Evolutionary conservation across 2,329 filamentous ascomycete species (phyloP).

Genomic region (Colletotrichum orbiculare): DNA sequence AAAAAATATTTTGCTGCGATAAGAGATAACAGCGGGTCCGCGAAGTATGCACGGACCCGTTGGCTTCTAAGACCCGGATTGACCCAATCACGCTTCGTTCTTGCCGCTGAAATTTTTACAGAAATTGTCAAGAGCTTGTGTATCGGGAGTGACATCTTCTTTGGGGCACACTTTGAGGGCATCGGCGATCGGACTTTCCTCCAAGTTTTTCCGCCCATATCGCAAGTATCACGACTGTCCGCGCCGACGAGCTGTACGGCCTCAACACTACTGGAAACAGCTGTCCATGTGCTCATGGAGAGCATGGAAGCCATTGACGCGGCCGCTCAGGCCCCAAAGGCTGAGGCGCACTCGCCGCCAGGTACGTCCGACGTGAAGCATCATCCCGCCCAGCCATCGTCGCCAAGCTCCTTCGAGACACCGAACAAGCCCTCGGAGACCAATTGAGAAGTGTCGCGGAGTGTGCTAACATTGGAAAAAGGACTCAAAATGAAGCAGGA

Average conservation of each 20-base stretch:
- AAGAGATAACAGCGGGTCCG: conserved; percentile 15
- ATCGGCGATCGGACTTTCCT: conserved; percentile 46
- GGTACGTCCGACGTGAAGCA: conserved; percentile 44
- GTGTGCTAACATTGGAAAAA: conserved; percentile 41
- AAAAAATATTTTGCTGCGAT: conserved; percentile 32
- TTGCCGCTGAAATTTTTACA: conserved; percentile 49
- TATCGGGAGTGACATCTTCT: conserved; percentile 50
- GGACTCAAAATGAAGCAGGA: conserved; percentile 53
- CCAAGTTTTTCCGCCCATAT: conserved; percentile 53
- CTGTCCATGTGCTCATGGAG: conserved; percentile 36
- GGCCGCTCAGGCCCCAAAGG: conserved; percentile 50
- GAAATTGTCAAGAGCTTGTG: conserved; percentile 45
- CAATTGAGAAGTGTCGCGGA: conserved; percentile 22
- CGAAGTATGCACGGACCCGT: conserved; percentile 12
- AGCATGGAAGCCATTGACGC: conserved; percentile 53
- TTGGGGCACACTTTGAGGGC: conserved; percentile 55
- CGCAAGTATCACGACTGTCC: conserved; percentile 19
- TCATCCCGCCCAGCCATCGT: conserved; percentile 1
- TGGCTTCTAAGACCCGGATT: too few relatives aligned
- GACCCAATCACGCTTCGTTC: conserved; percentile 3
- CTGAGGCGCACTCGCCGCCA: conserved; percentile 47
- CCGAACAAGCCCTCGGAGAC: conserved; percentile 22
- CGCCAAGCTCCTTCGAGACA: conserved; percentile 30
- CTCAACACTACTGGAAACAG: conserved; percentile 16
- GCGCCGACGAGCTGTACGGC: conserved; percentile 30